Evolutionary conservation across 148 eudicot genomes (phyloP), one percentile per base, ranked within the genome.

Genomic region (Rheum nobile): DNA sequence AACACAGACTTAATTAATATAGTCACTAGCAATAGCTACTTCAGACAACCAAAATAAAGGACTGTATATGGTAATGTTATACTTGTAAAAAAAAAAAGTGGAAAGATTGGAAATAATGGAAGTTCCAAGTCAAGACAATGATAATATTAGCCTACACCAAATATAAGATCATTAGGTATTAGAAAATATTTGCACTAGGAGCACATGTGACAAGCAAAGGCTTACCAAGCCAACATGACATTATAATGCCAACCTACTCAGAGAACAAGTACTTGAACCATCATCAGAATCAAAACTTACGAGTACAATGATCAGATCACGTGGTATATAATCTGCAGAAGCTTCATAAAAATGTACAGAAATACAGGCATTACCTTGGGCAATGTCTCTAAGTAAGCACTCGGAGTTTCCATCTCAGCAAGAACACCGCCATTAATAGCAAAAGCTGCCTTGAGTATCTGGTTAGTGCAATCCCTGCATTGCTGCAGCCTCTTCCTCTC

Each of bases 331-430:
- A 28, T 29, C 69, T 14, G 19, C 39, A 63, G 19, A 32, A 63
- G 39, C 21, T 63, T 29, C 69, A 63, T 63, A 63, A 29, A 24
- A 24, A 0, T 63, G 69, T 8, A 32, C 0, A 63, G 38, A 63
- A 57, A 12, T 22, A 14, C 1, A 4, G 21, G 21, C 29, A 42
- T 24, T 75, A 95, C 99, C 93, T 95, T 95, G 63, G 97, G 99
- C 80, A 95, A 86, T 29, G 94, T 81, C 74, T 88, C 96, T 80
- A 95, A 74, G 76, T 95, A 95, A 75, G 90, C 87, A 76, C 76
- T 79, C 65, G 99, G 97, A 72, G 89, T 90, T 77, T 95, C 99
- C 99, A 92, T 95, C 72, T 95, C 99, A 48, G 94, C 88, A 71
- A 95, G 92, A 72, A 95, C 94, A 74, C 84, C 85, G 50, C 85